Percentiles rank a stretch among this genome's conserved stretches.
phyloP scores from a whole-genome alignment of 192 early-diverging fungal species.

The Coemansia sp. region DNA sequence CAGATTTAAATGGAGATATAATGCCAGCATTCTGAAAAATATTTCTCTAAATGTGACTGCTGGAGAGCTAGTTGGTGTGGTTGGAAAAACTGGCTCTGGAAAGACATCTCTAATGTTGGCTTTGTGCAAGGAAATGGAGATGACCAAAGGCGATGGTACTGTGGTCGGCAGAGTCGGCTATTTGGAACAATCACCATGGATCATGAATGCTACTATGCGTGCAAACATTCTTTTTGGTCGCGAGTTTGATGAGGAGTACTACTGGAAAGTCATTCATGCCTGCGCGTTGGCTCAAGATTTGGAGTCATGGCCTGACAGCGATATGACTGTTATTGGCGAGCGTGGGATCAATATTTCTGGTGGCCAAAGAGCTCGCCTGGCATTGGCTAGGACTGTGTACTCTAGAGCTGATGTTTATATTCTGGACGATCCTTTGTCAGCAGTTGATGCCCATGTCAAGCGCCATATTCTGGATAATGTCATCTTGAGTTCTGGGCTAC shows the following conservation, averaged over 20 bases:
- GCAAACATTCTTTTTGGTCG: no score
- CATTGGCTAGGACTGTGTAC: no score
- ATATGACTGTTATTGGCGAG: constrained; percentile 8
- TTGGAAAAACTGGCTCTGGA: constrained; percentile 77
- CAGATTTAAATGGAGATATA: background rate
- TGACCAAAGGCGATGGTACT: constrained; percentile 38
- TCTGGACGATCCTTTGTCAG: no score
- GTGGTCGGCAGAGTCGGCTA: constrained; percentile 75
- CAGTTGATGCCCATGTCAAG: no score
- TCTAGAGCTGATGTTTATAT: no score
- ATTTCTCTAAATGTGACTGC: constrained; percentile 58
- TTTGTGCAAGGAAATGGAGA: constrained; percentile 76
- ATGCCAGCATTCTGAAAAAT: constrained; percentile 16
- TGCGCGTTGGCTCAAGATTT: constrained; percentile 5
- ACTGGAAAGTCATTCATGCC: background rate
- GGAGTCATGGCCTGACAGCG: background rate
- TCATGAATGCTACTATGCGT: no score
- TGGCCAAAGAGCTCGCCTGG: no score
- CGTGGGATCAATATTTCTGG: no score
- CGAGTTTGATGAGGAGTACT: background rate
- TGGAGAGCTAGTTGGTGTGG: constrained; percentile 69
- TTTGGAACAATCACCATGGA: constrained; percentile 67
- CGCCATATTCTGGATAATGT: no score
- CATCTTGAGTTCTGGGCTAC: no score
- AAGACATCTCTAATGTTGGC: constrained; percentile 79